These are phyloP conservation scores for Metroxylon sagu DNA, from an alignment of 176 grass and related monocot species.

Conservation along the genomic window DNA sequence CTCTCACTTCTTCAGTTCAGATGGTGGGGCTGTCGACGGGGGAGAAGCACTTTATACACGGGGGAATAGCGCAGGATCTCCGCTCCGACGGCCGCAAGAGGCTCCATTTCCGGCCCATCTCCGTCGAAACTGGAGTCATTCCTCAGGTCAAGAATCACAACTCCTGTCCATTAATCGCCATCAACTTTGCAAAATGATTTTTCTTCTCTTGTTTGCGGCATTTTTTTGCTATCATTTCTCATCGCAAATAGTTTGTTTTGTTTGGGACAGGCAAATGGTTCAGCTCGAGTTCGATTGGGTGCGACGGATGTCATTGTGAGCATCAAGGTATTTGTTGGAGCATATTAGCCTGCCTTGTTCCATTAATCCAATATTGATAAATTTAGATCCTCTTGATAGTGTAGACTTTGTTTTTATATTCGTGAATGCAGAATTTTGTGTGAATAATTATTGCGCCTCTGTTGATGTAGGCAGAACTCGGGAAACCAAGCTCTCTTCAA, in stretches of 20 bases:
- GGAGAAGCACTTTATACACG: slow-evolving; percentile 66
- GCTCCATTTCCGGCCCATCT: slow-evolving; percentile 58
- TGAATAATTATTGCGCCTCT: not conserved
- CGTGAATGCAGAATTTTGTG: no score
- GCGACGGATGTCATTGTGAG: slow-evolving; percentile 75
- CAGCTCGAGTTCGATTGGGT: slow-evolving; percentile 57
- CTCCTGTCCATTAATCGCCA: no score
- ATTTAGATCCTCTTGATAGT: no score
- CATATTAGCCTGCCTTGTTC: no score
- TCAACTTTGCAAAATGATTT: no score
- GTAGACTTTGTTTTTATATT: no score
- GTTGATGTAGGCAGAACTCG: slow-evolving; percentile 67
- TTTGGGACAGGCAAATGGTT: slow-evolving; percentile 59
- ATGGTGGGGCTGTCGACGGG: slow-evolving; percentile 78
- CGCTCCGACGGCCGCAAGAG: slow-evolving; percentile 60
- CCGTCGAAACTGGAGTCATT: slow-evolving; percentile 67
- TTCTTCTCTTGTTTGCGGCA: not conserved
- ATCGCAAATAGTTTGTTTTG: not conserved
- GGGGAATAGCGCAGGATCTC: slow-evolving; percentile 58
- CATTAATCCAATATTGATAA: no score
- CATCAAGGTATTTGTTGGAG: slow-evolving; percentile 50
- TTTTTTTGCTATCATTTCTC: not conserved
- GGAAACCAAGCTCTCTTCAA: slow-evolving; percentile 61
- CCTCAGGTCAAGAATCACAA: slow-evolving; percentile 39
- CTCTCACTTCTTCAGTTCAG: no score